Conservation (phyloP, 2,329 filamentous ascomycete genomes). For the Colletotrichum tabaci region DNA sequence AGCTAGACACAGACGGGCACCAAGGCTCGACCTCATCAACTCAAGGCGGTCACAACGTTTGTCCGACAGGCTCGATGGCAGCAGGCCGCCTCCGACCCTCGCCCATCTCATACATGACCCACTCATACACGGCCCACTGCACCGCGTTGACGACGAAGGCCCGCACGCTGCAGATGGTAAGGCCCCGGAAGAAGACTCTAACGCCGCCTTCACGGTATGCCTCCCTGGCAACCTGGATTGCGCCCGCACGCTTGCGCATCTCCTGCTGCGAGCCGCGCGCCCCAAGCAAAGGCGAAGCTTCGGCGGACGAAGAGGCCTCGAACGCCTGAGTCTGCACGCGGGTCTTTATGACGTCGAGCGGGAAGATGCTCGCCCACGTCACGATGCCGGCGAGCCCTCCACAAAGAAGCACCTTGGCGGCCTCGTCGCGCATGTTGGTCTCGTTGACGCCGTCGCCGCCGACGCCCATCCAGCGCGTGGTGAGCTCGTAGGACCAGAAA, state of each 20-base stretch:
- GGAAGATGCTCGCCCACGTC: conserved; percentile 93
- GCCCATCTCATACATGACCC: conserved; percentile 78
- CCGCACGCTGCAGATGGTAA: conserved; percentile 85
- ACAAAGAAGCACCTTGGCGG: conserved; percentile 80
- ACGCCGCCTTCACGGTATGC: conserved; percentile 77
- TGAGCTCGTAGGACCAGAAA: conserved; percentile 92
- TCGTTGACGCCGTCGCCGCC: conserved; percentile 40
- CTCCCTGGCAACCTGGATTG: conserved; percentile 75
- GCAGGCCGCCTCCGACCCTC: conserved; percentile 48
- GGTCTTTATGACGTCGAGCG: conserved; percentile 93
- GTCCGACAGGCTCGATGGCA: conserved; percentile 20
- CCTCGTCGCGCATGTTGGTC: conserved; percentile 56
- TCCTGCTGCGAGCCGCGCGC: conserved; percentile 43
- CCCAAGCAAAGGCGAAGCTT: conserved; percentile 52
- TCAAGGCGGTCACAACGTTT: conserved; percentile 38
- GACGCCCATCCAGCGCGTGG: conserved; percentile 70
- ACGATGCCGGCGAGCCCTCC: conserved; percentile 89
- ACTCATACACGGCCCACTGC: conserved; percentile 94
- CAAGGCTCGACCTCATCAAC: neutral
- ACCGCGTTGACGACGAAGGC: conserved; percentile 95
- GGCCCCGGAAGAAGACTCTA: conserved; percentile 78
- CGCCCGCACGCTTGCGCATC: conserved; percentile 59
- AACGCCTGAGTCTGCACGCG: conserved; percentile 83
- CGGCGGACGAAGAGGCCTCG: conserved; percentile 39
- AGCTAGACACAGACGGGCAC: neutral